A percentile compares a stretch with the other conserved stretches of the same genome.
Evolutionary conservation across 208 protist genomes (phyloP).

Genomic region (Leishmania tarentolae): DNA sequence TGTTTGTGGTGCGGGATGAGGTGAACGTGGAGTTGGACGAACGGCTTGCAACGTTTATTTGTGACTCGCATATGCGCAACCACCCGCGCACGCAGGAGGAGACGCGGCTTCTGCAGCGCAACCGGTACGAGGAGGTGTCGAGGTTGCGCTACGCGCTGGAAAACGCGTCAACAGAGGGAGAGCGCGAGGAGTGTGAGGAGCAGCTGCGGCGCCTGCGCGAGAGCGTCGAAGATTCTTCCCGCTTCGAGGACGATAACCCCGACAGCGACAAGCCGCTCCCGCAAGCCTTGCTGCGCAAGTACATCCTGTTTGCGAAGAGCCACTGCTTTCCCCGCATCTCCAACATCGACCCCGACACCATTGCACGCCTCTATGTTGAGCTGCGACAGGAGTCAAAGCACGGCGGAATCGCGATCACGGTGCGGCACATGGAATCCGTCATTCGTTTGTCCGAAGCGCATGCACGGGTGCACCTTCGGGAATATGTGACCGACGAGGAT

Average conservation of each 20-base stretch:
- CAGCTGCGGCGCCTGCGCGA: conserved; percentile 57
- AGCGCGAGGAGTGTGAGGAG: conserved; percentile 59
- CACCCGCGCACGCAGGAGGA: conserved; percentile 86
- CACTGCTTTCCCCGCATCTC: conserved; percentile 92
- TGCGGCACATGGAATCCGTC: conserved; percentile 99
- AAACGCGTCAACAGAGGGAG: conserved; percentile 65
- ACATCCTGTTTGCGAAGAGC: conserved; percentile 97
- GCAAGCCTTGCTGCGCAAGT: conserved; percentile 97
- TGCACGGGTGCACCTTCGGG: conserved; percentile 97
- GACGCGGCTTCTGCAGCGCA: conserved; percentile 44
- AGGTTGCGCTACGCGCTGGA: conserved; percentile 70
- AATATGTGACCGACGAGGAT: conserved; percentile 97
- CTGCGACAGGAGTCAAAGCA: conserved; percentile 95
- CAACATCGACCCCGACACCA: conserved; percentile 94
- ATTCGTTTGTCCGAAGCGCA: conserved; percentile 98
- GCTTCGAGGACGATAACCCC: conserved; percentile 85
- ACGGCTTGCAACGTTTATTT: conserved; percentile 96
- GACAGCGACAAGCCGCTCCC: conserved; percentile 85
- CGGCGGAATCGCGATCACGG: conserved; percentile 97
- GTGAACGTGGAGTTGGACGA: conserved; percentile 96
- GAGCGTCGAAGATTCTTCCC: conserved; percentile 34
- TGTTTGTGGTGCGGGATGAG: conserved; percentile 96
- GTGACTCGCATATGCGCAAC: conserved; percentile 94
- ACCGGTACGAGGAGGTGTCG: conserved; percentile 60
- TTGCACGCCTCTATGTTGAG: conserved; percentile 96